Evolutionary conservation across 169 alveolate species (phyloP).

Genomic region (Cryptosporidium muris): DNA sequence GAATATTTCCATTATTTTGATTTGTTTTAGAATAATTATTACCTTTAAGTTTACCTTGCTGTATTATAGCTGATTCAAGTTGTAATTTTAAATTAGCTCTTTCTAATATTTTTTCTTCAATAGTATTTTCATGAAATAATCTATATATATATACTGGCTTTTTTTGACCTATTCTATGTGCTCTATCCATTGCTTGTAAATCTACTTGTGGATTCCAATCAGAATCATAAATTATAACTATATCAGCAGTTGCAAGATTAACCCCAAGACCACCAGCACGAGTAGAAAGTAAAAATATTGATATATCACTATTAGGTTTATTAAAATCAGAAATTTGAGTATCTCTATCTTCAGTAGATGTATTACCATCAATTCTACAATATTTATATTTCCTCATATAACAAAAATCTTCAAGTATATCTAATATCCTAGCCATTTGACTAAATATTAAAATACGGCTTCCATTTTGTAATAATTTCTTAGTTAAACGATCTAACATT

Average conservation of each 20-base stretch:
- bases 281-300: constrained; percentile 92
- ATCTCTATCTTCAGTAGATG: constrained; percentile 95
- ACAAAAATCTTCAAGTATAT: constrained; percentile 94
- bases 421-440: constrained; percentile 92
- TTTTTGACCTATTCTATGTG: constrained; percentile 97
- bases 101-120: constrained; percentile 97
- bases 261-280: constrained; percentile 98
- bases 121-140: constrained; percentile 92
- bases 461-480: constrained; percentile 78
- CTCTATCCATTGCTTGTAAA: constrained; percentile 96
- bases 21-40: background rate
- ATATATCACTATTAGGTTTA: constrained; percentile 86
- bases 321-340: constrained; percentile 89
- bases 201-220: constrained; percentile 98
- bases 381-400: constrained; percentile 88
- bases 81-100: constrained; percentile 94
- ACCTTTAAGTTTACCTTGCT: constrained; percentile 91
- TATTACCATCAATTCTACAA: constrained; percentile 97
- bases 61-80: constrained; percentile 95
- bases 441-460: constrained; percentile 90
- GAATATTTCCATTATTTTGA: constrained; percentile 72
- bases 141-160: constrained; percentile 95
- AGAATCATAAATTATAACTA: constrained; percentile 95
- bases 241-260: constrained; percentile 96
- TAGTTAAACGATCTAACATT: constrained; percentile 87